Evolutionary conservation across 345 rosid genomes (phyloP).

Genomic region (Adansonia digitata): DNA sequence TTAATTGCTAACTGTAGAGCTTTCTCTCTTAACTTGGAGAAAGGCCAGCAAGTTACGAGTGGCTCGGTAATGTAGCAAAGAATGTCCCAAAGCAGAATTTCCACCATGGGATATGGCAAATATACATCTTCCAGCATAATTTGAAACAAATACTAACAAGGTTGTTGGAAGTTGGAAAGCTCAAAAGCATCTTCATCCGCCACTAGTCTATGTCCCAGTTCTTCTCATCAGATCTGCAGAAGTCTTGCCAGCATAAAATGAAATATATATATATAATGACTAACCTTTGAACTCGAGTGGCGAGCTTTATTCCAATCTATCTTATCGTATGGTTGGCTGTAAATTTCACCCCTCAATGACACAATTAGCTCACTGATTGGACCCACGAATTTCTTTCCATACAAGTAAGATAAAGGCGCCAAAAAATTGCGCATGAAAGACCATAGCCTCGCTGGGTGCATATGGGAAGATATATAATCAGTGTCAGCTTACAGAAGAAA

Average conservation of each 20-base stretch:
- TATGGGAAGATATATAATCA: not conserved
- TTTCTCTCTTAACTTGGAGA: constrained; percentile 42
- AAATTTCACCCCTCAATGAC: constrained; percentile 7
- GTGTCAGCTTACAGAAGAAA: not conserved
- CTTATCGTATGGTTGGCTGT: not conserved
- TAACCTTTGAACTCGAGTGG: constrained; percentile 6
- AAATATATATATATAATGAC: no score
- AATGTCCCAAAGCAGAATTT: constrained; percentile 50
- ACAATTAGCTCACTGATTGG: constrained; percentile 3
- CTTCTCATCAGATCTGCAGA: not conserved
- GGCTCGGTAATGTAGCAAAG: constrained; percentile 48
- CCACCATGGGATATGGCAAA: constrained; percentile 42
- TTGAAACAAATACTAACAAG: not conserved
- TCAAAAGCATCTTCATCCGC: not conserved
- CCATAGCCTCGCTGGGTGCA: constrained; percentile 10
- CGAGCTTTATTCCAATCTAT: constrained; percentile 15
- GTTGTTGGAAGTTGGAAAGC: not conserved
- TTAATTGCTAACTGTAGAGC: constrained; percentile 43
- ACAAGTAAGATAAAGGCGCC: constrained; percentile 5
- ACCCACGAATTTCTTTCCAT: constrained; percentile 6
- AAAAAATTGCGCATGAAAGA: constrained; percentile 9
- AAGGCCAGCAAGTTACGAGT: constrained; percentile 45
- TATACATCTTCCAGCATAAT: constrained; percentile 46
- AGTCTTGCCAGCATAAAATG: not conserved
- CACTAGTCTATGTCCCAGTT: not conserved